Evolutionary conservation across 306 rosid genomes (phyloP).

Genomic region (Trichosanthes cucumerina): DNA sequence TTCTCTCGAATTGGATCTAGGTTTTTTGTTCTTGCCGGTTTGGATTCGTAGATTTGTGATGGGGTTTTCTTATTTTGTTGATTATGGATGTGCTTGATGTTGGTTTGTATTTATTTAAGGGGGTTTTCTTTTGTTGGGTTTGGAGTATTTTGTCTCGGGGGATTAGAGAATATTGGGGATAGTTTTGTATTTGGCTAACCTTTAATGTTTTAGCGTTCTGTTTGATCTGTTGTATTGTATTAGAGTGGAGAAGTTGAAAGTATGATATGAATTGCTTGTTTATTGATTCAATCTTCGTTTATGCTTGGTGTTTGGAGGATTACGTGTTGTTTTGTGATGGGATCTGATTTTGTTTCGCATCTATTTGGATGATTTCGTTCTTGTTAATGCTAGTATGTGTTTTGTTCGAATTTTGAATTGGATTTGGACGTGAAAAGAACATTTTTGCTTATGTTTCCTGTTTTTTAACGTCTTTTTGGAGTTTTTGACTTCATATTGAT

Average conservation of each 20-base stretch:
- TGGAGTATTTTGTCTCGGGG: background rate
- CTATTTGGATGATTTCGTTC: background rate
- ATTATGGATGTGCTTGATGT: background rate
- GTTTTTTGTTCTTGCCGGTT: background rate
- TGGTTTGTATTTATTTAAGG: background rate
- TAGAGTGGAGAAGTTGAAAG: background rate
- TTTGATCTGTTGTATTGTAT: background rate
- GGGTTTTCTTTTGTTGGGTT: background rate
- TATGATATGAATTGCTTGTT: background rate
- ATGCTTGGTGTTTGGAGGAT: background rate
- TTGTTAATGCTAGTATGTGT: background rate
- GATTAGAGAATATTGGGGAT: background rate
- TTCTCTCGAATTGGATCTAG: background rate
- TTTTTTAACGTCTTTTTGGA: background rate
- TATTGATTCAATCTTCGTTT: no score
- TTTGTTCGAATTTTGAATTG: background rate
- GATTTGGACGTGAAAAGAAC: background rate
- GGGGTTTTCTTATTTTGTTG: background rate
- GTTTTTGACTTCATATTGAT: background rate
- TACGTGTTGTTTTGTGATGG: background rate
- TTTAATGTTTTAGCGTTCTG: background rate
- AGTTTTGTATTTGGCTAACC: background rate
- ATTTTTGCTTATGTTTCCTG: background rate
- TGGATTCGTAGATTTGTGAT: conserved; percentile 19
- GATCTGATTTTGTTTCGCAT: background rate